phyloP scores from a whole-genome alignment of 108 stramenopile species.

The Discostella pseudostelligera region DNA sequence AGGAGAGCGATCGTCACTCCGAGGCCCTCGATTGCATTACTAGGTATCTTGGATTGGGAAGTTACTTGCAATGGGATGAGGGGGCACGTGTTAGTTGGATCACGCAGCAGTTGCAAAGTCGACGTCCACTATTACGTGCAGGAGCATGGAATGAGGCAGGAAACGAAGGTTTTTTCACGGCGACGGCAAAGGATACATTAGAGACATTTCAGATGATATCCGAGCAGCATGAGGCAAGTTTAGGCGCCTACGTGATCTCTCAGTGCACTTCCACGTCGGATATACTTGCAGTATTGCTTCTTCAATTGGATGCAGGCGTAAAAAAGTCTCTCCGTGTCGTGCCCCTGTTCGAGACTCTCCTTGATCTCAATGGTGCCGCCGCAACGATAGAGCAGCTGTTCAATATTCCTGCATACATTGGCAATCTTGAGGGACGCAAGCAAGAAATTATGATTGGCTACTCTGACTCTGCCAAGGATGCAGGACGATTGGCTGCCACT shows the following conservation, averaged over 20 bases:
- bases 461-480: constrained; percentile 97
- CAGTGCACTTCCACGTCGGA: constrained; percentile 91
- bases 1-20: constrained; percentile 91
- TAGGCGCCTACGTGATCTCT: constrained; percentile 97
- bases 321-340: constrained; percentile 91
- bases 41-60: constrained; percentile 88
- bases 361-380: constrained; percentile 90
- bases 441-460: constrained; percentile 98
- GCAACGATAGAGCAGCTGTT: constrained; percentile 88
- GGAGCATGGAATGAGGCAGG: constrained; percentile 62
- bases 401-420: constrained; percentile 83
- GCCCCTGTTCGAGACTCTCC: constrained; percentile 96
- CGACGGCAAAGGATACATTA: constrained; percentile 69
- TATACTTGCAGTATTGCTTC: constrained; percentile 90
- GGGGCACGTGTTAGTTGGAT: constrained; percentile 89
- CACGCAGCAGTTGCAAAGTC: constrained; percentile 76
- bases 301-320: constrained; percentile 93
- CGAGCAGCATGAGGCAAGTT: constrained; percentile 78
- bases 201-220: constrained; percentile 84
- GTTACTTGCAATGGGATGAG: constrained; percentile 90
- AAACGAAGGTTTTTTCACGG: constrained; percentile 61
- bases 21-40: constrained; percentile 94
- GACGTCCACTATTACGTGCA: constrained; percentile 85
- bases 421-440: constrained; percentile 82
- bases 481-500: constrained; percentile 91